Conservation (phyloP, 2,329 filamentous ascomycete genomes). For the Monosporascus cannonballus region DNA sequence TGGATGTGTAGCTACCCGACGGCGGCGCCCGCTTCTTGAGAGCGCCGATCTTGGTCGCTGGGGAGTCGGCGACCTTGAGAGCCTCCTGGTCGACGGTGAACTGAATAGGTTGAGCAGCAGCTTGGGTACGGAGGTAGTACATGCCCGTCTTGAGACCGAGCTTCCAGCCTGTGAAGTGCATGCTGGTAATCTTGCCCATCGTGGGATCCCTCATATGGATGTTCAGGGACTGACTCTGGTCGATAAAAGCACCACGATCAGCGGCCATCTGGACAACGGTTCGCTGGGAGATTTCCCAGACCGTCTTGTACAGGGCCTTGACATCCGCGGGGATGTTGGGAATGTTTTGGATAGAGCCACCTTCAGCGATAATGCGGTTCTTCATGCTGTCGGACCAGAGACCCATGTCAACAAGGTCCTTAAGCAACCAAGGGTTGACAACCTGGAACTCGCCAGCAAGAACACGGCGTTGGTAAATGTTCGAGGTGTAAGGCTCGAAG, state of each 20-base stretch:
- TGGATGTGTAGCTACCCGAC: constrained; percentile 50
- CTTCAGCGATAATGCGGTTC: constrained; percentile 98
- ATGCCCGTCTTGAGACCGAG: constrained; percentile 98
- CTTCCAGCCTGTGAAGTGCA: constrained; percentile 99
- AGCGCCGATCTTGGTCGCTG: constrained; percentile 56
- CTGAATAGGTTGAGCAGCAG: constrained; percentile 92
- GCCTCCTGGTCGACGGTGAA: constrained; percentile 98
- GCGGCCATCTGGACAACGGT: constrained; percentile 96
- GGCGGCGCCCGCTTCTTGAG: constrained; percentile 66
- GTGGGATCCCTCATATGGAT: constrained; percentile 99
- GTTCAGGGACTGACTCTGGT: constrained; percentile 98
- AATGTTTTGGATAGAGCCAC: constrained; percentile 93
- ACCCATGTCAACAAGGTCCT: constrained; percentile 95
- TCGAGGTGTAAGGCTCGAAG: constrained; percentile 99
- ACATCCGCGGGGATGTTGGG: constrained; percentile 93
- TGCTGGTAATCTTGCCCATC: constrained; percentile 99
- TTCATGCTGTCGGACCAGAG: constrained; percentile 99
- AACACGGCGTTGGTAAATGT: constrained; percentile 98
- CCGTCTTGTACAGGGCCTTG: constrained; percentile 98
- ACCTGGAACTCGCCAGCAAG: constrained; percentile 98
- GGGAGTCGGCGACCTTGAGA: constrained; percentile 79
- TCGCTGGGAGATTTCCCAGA: constrained; percentile 98
- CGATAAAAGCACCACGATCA: constrained; percentile 96
- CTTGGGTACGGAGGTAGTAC: constrained; percentile 99
- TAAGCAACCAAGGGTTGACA: constrained; percentile 97